Evolutionary conservation across 768 basidiomycete genomes (phyloP), one percentile per base, ranked within the genome.

Genomic region (Holtermanniella nyarrowii): DNA sequence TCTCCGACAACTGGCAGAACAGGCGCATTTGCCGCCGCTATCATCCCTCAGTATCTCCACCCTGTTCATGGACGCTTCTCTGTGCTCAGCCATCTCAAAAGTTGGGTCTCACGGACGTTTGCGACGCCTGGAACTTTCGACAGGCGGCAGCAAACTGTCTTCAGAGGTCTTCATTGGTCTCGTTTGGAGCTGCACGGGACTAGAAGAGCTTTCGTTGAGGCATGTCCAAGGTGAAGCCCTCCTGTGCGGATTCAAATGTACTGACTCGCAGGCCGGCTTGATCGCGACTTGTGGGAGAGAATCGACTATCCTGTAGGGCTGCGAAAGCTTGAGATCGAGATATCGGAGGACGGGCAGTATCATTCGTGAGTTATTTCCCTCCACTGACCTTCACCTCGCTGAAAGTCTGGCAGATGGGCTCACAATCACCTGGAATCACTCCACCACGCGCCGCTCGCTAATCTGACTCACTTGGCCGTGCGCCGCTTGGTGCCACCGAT

Each of bases 281-380:
- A 52, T 26, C 56, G 55, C 37, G 46, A 53, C 24, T 52, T 55
- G 12, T 60, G 59, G 59, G 42, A 46, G 3, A 16, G 13, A 42
- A 57, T 60, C 24, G 40, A 49, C 3, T 60, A 55, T 55, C 59
- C 59, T n/a, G 5, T 39, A n/a, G 42, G 22, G 14, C 48, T 60
- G 5, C 16, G 21, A 10, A 26, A 42, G 5, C 23, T 60, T 7
- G 47, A 46, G n/a, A 47, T 60, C 23, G 49, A 52, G 7, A 52
- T 54, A 37, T 13, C 22, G 4, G 57, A 59, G 16, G 25, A n/a
- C 27, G 20, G 48, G 3, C 23, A 27, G 5, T 50, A 52, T 20
- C 54, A 55, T 25, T 59, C 57, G 53, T 58, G 37, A 50, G 57
- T 46, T 10, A 46, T 27, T 23, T 4, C 22, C 22, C 25, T 31